A percentile compares a stretch with the other conserved stretches of the same genome.
phyloP scores from a whole-genome alignment of 2,329 filamentous ascomycete genomes.

The Stagonosporopsis tanaceti region DNA sequence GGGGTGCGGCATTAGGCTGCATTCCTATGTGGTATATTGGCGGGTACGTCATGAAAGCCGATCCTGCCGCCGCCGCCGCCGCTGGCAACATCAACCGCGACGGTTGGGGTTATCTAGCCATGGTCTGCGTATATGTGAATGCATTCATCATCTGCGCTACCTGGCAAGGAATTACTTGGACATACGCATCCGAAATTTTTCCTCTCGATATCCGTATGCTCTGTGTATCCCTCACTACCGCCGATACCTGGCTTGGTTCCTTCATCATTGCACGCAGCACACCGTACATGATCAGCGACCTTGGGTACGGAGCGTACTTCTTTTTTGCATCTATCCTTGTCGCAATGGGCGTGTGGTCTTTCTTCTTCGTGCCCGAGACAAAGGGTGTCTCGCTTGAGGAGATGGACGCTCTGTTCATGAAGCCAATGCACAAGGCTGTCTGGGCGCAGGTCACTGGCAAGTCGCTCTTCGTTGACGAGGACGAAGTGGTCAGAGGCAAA shows the following conservation, averaged over 20 bases:
- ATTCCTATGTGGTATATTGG: constrained; percentile 62
- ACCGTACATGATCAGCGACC: constrained; percentile 49
- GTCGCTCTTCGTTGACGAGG: constrained; percentile 28
- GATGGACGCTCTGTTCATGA: constrained; percentile 43
- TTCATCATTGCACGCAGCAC: constrained; percentile 53
- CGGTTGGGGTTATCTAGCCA: constrained; percentile 61
- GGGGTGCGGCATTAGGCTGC: constrained; percentile 59
- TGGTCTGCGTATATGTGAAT: constrained; percentile 64
- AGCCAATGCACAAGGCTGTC: constrained; percentile 40
- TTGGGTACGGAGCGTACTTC: constrained; percentile 51
- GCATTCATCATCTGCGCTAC: constrained; percentile 61
- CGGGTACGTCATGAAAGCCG: constrained; percentile 62
- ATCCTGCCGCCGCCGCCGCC: constrained; percentile 56
- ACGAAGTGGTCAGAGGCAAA: constrained; percentile 26
- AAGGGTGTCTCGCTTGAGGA: constrained; percentile 44
- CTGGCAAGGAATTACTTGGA: constrained; percentile 44
- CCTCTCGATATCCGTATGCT: constrained; percentile 52
- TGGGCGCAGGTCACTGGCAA: constrained; percentile 40
- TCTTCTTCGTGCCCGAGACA: constrained; percentile 45
- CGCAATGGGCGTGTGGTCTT: constrained; percentile 43
- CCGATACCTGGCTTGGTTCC: constrained; percentile 50
- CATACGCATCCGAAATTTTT: constrained; percentile 56
- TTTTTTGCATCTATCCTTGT: constrained; percentile 48
- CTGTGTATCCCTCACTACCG: constrained; percentile 50
- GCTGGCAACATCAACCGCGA: constrained; percentile 53